Base-by-base conservation (phyloP, 805 yeast genomes). In the Candida endomychidarum region DNA sequence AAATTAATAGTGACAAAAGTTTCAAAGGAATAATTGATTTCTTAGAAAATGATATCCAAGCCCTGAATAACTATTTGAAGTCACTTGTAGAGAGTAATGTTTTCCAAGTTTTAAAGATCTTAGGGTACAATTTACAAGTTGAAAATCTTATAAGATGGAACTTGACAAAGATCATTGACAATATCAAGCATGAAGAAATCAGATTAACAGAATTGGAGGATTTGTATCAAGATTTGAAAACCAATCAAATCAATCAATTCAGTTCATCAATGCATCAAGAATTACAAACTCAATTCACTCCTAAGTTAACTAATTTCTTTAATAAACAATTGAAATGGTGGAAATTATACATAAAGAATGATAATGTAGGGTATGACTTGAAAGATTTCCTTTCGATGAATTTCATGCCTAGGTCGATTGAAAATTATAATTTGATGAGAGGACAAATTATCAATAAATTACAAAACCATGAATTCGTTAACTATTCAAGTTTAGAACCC, bases 331-430 rank as follows among this genome's bases (percentile, higher is more conserved):
- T 69, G 36, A 48, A 50, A 12, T 69, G 74, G 74, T 69, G 72
- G 70, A 67, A 54, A 46, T 48, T 69, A n/a, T 69, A 69, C 47
- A 53, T 52, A 41, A 58, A 57, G 34, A 69, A 69, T 43, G 75
- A 69, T 37, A 68, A 69, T 45, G 67, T 69, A 16, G 73, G 67
- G 48, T 69, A 69, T 42, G 63, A 59, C 26, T 45, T 69, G 31
- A 69, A 69, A 41, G 75, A 69, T 41, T 66, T 43, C 48, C 61
- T 69, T 42, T 53, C 42, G 31, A 34, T 47, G 7, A 49, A 57
- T 24, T 69, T 69, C 50, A 66, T 69, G 72, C 52, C 46, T 38
- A 45, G 55, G 18, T 66, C 73, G 41, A 65, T 68, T 26, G 72
- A 67, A 38, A 49, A 53, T 22, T 69, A 62, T 43, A 66, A 62